Base-by-base conservation (phyloP, 75 land plant species). In the Pseudotsuga menziesii region DNA sequence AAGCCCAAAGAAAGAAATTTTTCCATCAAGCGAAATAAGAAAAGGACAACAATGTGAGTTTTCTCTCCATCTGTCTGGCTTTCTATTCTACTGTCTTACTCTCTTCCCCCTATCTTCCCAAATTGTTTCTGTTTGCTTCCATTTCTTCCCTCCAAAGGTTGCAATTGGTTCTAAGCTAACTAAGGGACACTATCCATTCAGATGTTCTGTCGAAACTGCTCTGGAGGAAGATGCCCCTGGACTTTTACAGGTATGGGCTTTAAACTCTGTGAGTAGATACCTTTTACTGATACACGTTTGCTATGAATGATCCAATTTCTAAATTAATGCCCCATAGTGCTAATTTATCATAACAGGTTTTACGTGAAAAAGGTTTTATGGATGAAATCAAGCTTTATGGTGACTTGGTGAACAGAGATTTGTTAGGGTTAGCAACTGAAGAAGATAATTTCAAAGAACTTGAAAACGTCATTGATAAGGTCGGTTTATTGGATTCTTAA, bases 191-290 rank as follows among this genome's bases (percentile, higher is more conserved):
- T 39, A 20, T 69, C 35, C 72, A 69, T 41, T 69, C 82, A 90
- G 92, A 76, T 79, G 81, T 78, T 88, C 93, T 9, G 80, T 89
- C 72, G 91, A 91, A 79, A 82, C 83, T 58, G 96, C 98, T 19
- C 75, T 95, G n/a, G 90, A 93, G 77, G 98, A 95, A 89, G 98
- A 95, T 89, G 93, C 93, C 75, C 96, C 98, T 73, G 98, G 90
- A 54, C 91, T 95, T 57, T 80, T 93, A 48, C 80, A 88, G 90
- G 97, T 91, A 80, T 76, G 25, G 13, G 11, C 79, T 75, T 57
- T 73, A n/a, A 25, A 39, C 36, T 2, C 44, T 48, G 54, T 35
- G 19, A 70, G 36, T 63, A 61, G 2, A 12, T 23, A 27, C 22
- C 67, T 60, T n/a, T 67, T 58, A 5, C 55, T 78, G 9, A 26